phyloP scores from a whole-genome alignment of 306 rosid genomes.

The Quillaja saponaria region DNA sequence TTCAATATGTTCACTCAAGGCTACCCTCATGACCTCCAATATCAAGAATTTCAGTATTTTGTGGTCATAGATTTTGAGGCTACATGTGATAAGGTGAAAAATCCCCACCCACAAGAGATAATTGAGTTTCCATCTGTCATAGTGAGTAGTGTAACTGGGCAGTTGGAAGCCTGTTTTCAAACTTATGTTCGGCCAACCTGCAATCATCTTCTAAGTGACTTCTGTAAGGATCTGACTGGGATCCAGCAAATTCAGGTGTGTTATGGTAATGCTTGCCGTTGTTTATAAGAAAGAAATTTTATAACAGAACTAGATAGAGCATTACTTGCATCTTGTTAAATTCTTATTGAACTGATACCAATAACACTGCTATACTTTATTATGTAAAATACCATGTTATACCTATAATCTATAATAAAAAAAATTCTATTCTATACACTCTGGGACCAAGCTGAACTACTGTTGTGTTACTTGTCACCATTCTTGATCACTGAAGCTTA shows the following conservation, averaged over 20 bases:
- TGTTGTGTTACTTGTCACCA: too few species aligned
- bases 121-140: slow-evolving; percentile 96
- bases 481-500: too few species aligned
- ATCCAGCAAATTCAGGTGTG: slow-evolving; percentile 94
- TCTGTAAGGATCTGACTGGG: slow-evolving; percentile 93
- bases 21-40: slow-evolving; percentile 56
- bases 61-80: slow-evolving; percentile 99
- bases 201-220: slow-evolving; percentile 76
- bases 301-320: slow-evolving; percentile 8
- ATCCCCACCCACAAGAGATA: slow-evolving; percentile 91
- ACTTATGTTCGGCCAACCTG: slow-evolving; percentile 90
- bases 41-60: slow-evolving; percentile 90
- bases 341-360: background rate
- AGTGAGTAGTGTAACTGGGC: slow-evolving; percentile 87
- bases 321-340: background rate
- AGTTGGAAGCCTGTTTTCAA: slow-evolving; percentile 91
- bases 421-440: too few species aligned
- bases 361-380: slow-evolving; percentile 6
- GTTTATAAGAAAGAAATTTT: slow-evolving; percentile 19
- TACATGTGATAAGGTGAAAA: slow-evolving; percentile 82
- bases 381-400: slow-evolving; percentile 22
- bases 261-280: slow-evolving; percentile 31
- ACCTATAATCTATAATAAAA: too few species aligned
- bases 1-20: slow-evolving; percentile 65
- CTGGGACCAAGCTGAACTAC: too few species aligned